These are phyloP conservation scores for Dactylellina sp. DNA, from an alignment of 2,329 filamentous ascomycete species.

Conservation along the genomic window DNA sequence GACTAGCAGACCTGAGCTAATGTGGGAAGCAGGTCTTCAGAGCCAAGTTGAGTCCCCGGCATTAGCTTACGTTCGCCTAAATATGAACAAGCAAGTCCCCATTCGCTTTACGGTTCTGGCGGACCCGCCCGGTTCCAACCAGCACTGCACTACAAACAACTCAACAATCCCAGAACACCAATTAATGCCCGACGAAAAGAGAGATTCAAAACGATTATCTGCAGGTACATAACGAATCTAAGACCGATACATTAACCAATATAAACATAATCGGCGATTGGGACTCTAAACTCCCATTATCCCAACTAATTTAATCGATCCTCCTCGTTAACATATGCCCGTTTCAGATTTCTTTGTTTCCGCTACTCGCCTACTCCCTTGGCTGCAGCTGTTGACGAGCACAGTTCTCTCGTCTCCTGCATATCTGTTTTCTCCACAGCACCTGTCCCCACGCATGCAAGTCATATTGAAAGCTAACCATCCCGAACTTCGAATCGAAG, in stretches of 20 bases:
- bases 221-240: slow-evolving; percentile 1
- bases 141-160: neutral
- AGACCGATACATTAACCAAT: neutral
- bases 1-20: slow-evolving; percentile 25
- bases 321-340: too few species aligned
- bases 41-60: neutral
- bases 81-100: slow-evolving; percentile 9
- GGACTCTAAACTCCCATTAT: too few species aligned
- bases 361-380: slow-evolving; percentile 6
- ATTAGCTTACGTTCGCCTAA: slow-evolving; percentile 15
- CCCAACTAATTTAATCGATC: too few species aligned
- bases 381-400: neutral
- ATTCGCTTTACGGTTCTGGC: neutral
- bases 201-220: neutral
- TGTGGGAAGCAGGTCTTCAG: too few species aligned
- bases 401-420: neutral
- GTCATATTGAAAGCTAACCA: too few species aligned
- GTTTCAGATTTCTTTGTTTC: slow-evolving; percentile 1
- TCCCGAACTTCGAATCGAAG: neutral
- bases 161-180: neutral
- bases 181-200: too few species aligned
- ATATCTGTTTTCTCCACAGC: neutral
- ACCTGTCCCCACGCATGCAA: too few species aligned
- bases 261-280: slow-evolving; percentile 1
- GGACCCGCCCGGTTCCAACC: slow-evolving; percentile 23